Evolutionary conservation across 306 rosid species (phyloP), one percentile per base, ranked within the genome.

Genomic region (Notholithocarpus densiflorus): DNA sequence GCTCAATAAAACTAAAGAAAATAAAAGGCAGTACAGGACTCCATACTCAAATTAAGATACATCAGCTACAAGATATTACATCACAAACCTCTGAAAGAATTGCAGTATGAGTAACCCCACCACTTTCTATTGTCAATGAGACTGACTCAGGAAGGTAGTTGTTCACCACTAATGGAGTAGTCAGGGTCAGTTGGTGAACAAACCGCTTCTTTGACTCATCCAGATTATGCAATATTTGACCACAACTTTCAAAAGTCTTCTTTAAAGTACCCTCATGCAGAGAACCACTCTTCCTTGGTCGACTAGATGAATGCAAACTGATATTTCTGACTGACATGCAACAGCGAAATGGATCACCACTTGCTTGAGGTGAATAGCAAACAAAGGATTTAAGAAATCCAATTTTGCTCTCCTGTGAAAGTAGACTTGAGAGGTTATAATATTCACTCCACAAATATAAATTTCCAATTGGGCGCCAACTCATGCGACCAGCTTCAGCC

Each of bases 361-460:
- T 91, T 66, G 92, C 97, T 84, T 88, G 93, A 78, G 93, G 85
- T 52, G 98, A 97, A 91, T 92, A 94, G 88, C 97, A 94, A 72
- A 91, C 94, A 77, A 89, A 90, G 75, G 95, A 88, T 82, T 90
- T 94, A 57, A 92, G 86, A 79, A 84, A 87, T 81, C 97, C 98
- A 55, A 87, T 74, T 88, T 88, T 92, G 45, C 82, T 86, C 75
- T 90, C 92, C 74, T 82, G 81, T 48, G 89, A 84, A 59, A 94
- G 89, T 79, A 94, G 93, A 78, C 90, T 92, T 20, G 95, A 84
- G 75, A 94, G 97, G 66, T 83, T 89, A 77, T 88, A 92, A 81
- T 92, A 86, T 87, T 94, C 97, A 85, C 97, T 94, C 98, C 98
- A 94, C 77, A 94, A 80, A 81, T 91, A 91, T 78, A 97, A 89